Base-by-base conservation (phyloP, 1,284 basidiomycete species). In the Vanrija sp. region DNA sequence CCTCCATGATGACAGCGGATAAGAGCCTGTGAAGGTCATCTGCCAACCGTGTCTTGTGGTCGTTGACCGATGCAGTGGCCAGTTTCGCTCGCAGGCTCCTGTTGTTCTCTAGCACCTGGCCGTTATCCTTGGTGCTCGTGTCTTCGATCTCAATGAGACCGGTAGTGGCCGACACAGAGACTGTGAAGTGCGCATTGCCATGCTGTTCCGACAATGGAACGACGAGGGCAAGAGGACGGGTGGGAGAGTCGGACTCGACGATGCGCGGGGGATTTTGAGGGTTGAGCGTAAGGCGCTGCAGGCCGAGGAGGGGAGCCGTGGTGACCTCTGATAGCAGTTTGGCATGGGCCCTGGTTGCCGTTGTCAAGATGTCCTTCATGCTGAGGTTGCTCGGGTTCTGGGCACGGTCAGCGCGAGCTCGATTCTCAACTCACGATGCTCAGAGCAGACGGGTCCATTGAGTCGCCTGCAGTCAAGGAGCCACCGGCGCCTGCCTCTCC, bases 71-170 rank as follows among this genome's bases (percentile, higher is more conserved):
- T 5, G 52, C 59, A 8, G 62, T 64, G 5, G 67, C 64, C 42
- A 67, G 43, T 46, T 63, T 58, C 4, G 66, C 68, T 21, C 70
- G 51, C 10, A 61, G 16, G 9, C 52, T 57, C 38, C 60, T 52
- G 45, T 55, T 55, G 53, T 47, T 61, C 46, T 61, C 60, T 3
- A 57, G 38, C 6, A 57, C 51, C 51, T 61, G 60, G 4, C 55
- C 55, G 26, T 39, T 51, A 40, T 61, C 62, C 42, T 55, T 62
- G 14, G 61, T 67, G n/a, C 64, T 68, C 43, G 62, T 64, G 55
- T 75, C 73, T 18, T 67, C 66, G 42, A 75, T 69, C 38, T 73
- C 72, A 8, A 75, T 53, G 23, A 67, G 55, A 0, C 73, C 73
- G n/a, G 63, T 67, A 5, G 62, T 58, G 3, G 67, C 45, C 16